A percentile compares a stretch with the other conserved stretches of the same genome.
These are phyloP conservation scores for Cercospora sp. DNA, from an alignment of 2,329 filamentous ascomycete species.

Conservation along the genomic window DNA sequence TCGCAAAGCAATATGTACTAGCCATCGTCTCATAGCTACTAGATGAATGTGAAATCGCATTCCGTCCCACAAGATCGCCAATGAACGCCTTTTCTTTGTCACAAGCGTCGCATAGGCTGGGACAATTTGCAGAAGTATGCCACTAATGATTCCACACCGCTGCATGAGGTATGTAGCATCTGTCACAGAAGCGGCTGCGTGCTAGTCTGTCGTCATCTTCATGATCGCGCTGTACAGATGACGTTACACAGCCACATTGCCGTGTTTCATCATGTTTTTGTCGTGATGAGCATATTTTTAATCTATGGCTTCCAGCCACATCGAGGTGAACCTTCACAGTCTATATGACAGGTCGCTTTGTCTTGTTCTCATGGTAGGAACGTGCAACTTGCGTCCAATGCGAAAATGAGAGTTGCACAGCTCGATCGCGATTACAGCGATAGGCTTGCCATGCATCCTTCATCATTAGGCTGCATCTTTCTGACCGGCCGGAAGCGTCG, in stretches of 20 bases:
- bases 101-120: constrained; percentile 6
- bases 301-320: neutral
- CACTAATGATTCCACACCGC: neutral
- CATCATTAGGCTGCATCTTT: constrained; percentile 6
- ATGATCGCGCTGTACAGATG: neutral
- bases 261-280: constrained; percentile 1
- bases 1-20: neutral
- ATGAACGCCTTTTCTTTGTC: neutral
- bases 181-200: neutral
- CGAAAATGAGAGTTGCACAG: neutral
- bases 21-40: neutral
- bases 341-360: neutral
- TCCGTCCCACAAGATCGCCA: neutral
- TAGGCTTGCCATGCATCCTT: neutral
- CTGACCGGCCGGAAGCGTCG: constrained; percentile 3
- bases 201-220: neutral
- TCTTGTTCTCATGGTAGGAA: neutral
- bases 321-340: neutral
- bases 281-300: neutral
- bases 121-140: neutral
- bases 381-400: neutral
- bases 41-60: neutral
- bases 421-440: constrained; percentile 5
- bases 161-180: constrained; percentile 3
- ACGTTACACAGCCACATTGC: constrained; percentile 5